Percentiles rank a stretch among this genome's conserved stretches.
Conservation (phyloP, 2,329 filamentous ascomycete genomes). For the Orbilia ellipsospora region DNA sequence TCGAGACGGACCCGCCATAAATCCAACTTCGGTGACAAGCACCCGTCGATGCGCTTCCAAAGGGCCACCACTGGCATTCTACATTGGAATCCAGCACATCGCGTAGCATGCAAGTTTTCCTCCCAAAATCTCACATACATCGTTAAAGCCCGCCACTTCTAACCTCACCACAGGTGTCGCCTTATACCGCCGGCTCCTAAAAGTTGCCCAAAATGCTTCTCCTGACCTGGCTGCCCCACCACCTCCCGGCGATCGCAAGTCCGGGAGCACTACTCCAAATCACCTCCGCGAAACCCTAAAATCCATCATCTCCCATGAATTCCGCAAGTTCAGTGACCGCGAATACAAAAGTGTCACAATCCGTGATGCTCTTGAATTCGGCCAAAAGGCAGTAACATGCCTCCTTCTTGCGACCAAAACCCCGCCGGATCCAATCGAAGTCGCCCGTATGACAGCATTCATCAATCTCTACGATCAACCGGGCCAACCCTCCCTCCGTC, state of each 20-base stretch:
- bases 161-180: slow-evolving; percentile 40
- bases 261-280: neutral
- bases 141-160: neutral
- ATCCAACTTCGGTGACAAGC: slow-evolving; percentile 10
- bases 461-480: slow-evolving; percentile 17
- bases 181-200: slow-evolving; percentile 51
- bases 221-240: neutral
- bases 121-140: neutral
- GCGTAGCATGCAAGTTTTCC: slow-evolving; percentile 34
- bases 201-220: slow-evolving; percentile 27
- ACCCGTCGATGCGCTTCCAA: slow-evolving; percentile 49
- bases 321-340: slow-evolving; percentile 24
- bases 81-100: slow-evolving; percentile 52
- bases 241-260: neutral
- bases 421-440: slow-evolving; percentile 28
- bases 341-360: slow-evolving; percentile 16
- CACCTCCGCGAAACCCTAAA: slow-evolving; percentile 33
- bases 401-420: slow-evolving; percentile 29
- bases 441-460: slow-evolving; percentile 33
- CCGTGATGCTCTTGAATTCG: slow-evolving; percentile 21
- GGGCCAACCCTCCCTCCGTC: slow-evolving; percentile 8
- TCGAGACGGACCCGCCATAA: slow-evolving; percentile 36
- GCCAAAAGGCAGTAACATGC: slow-evolving; percentile 30
- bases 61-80: slow-evolving; percentile 27
- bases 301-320: slow-evolving; percentile 44